phyloP scores from a whole-genome alignment of 179 eudicot species.

The Gypsophila paniculata region DNA sequence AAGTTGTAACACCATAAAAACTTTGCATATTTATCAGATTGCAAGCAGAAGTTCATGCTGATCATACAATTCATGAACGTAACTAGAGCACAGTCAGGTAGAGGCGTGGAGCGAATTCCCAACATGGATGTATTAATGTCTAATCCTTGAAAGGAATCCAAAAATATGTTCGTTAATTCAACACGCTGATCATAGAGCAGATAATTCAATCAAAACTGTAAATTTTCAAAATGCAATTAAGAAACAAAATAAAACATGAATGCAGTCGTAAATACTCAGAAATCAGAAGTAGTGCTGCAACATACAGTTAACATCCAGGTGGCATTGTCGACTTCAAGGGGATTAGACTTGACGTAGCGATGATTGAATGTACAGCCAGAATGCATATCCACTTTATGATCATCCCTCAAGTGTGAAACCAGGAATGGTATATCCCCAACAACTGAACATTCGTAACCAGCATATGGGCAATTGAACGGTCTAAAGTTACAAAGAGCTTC shows the following conservation, averaged over 20 bases:
- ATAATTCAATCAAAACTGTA: background rate
- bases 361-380: constrained; percentile 45
- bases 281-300: background rate
- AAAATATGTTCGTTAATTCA: background rate
- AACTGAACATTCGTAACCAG: constrained; percentile 45
- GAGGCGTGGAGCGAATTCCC: background rate
- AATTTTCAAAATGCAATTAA: background rate
- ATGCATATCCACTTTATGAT: constrained; percentile 51
- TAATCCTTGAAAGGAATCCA: background rate
- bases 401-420: constrained; percentile 37
- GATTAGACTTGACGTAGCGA: constrained; percentile 47
- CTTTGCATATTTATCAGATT: constrained; percentile 2
- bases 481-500: constrained; percentile 38
- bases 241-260: background rate
- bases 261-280: too few relatives aligned
- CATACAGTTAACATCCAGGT: constrained; percentile 48
- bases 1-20: background rate
- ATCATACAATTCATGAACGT: background rate
- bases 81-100: background rate
- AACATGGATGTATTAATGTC: background rate
- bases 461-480: constrained; percentile 45
- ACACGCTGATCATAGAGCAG: background rate
- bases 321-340: constrained; percentile 40
- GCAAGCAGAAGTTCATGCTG: background rate
- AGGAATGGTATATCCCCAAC: constrained; percentile 41